Conservation (phyloP, 495 filamentous ascomycete species). For the Cladorrhinum samala region DNA sequence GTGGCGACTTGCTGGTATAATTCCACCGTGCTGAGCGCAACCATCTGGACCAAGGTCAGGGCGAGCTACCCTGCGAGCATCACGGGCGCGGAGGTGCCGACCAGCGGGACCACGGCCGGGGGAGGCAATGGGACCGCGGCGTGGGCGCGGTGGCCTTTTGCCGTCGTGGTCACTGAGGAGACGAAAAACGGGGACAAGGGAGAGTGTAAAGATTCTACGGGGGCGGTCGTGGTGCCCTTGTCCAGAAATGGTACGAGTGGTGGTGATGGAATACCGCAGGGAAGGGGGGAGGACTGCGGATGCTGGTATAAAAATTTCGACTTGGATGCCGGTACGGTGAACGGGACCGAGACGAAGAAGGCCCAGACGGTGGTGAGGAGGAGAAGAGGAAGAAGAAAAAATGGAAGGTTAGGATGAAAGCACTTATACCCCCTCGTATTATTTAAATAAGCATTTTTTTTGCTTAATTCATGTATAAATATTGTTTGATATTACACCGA, state of each 20-base stretch:
- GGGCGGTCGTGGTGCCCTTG: neutral
- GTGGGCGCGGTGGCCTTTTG: slow-evolving; percentile 42
- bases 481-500: too few species aligned
- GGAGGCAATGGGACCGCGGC: neutral
- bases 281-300: slow-evolving; percentile 11
- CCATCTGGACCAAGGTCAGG: slow-evolving; percentile 47
- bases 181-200: slow-evolving; percentile 12
- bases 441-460: too few species aligned
- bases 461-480: too few species aligned
- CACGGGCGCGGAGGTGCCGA: neutral
- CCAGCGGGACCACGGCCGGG: slow-evolving; percentile 7
- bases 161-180: slow-evolving; percentile 40
- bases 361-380: too few species aligned
- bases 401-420: too few species aligned
- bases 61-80: slow-evolving; percentile 32
- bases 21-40: slow-evolving; percentile 41
- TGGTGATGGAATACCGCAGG: too few species aligned
- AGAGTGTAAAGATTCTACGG: neutral
- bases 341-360: neutral
- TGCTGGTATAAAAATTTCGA: slow-evolving; percentile 23
- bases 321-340: neutral
- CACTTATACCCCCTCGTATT: too few species aligned
- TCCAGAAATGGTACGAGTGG: neutral
- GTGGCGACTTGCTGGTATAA: slow-evolving; percentile 45
- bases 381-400: too few species aligned